These are phyloP conservation scores for Chalaropsis ovoidea DNA, from an alignment of 2,329 filamentous ascomycete species.

Conservation along the genomic window DNA sequence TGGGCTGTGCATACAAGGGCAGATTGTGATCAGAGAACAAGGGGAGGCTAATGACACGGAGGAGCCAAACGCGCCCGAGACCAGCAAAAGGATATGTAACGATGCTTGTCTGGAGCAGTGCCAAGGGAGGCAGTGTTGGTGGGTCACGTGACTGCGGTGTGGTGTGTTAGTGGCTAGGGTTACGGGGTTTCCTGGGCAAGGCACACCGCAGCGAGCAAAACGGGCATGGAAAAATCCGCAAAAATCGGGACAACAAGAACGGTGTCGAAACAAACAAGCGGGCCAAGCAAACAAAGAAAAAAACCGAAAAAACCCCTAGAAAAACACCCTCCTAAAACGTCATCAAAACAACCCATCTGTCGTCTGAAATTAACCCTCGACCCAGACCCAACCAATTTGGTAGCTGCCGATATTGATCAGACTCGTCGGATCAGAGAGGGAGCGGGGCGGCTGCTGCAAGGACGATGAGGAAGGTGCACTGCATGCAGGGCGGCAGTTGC, in stretches of 20 bases:
- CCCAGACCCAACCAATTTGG: neutral
- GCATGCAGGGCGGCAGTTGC: conserved; percentile 11
- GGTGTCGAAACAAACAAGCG: neutral
- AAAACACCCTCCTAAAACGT: neutral
- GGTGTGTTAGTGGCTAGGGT: neutral
- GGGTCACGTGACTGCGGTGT: neutral
- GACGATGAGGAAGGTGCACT: conserved; percentile 3
- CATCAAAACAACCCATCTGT: neutral
- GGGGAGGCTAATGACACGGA: conserved; percentile 11
- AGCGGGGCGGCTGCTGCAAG: conserved; percentile 6
- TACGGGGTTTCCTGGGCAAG: neutral
- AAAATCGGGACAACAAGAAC: no score
- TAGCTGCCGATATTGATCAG: conserved; percentile 13
- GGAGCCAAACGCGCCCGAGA: conserved; percentile 11
- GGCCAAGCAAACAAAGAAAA: no score
- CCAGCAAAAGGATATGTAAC: neutral
- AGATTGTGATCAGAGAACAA: conserved; percentile 7
- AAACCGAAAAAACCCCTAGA: neutral
- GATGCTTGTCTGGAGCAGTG: neutral
- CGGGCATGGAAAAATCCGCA: no score
- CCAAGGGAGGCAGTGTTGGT: conserved; percentile 8
- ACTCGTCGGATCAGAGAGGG: conserved; percentile 8
- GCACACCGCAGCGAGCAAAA: no score
- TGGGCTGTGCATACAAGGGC: conserved; percentile 13
- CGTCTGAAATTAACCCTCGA: neutral